Conservation (phyloP, 1,284 basidiomycete genomes). For the Marasmius tenuissimus region DNA sequence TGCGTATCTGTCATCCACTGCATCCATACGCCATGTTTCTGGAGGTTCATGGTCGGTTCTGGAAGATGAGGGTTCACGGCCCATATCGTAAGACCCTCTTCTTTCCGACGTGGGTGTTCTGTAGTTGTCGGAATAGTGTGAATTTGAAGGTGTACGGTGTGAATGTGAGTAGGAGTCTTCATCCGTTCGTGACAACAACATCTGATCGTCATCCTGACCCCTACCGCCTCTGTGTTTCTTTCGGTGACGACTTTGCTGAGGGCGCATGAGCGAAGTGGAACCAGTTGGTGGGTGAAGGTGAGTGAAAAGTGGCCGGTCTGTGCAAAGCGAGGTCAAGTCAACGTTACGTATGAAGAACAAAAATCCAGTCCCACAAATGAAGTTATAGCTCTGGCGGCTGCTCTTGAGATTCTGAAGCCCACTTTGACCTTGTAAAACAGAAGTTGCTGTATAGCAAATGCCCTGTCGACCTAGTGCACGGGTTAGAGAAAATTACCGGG, state of each 20-base stretch:
- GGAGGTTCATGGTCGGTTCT: conserved; percentile 43
- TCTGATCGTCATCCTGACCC: conserved; percentile 48
- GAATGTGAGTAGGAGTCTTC: conserved; percentile 47
- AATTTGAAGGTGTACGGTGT: conserved; percentile 25
- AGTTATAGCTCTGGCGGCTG: neutral
- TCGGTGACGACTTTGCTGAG: conserved; percentile 40
- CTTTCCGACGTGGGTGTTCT: conserved; percentile 43
- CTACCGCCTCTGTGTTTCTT: conserved; percentile 49
- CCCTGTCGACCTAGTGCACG: too few relatives aligned
- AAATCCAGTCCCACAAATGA: neutral
- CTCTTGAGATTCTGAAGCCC: neutral
- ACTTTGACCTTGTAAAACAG: neutral
- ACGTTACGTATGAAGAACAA: conserved; percentile 3
- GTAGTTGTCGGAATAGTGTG: conserved; percentile 52
- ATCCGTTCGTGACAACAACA: conserved; percentile 50
- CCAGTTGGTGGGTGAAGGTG: neutral
- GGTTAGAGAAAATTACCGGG: too few relatives aligned
- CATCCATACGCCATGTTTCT: conserved; percentile 52
- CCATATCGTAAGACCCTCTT: conserved; percentile 43
- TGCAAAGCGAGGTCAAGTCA: neutral
- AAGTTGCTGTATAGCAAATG: neutral
- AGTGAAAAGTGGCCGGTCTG: neutral
- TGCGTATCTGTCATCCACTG: conserved; percentile 50
- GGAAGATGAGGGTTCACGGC: conserved; percentile 50
- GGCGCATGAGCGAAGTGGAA: conserved; percentile 39